Conservation (phyloP, 345 rosid species). For the Mangifera indica region DNA sequence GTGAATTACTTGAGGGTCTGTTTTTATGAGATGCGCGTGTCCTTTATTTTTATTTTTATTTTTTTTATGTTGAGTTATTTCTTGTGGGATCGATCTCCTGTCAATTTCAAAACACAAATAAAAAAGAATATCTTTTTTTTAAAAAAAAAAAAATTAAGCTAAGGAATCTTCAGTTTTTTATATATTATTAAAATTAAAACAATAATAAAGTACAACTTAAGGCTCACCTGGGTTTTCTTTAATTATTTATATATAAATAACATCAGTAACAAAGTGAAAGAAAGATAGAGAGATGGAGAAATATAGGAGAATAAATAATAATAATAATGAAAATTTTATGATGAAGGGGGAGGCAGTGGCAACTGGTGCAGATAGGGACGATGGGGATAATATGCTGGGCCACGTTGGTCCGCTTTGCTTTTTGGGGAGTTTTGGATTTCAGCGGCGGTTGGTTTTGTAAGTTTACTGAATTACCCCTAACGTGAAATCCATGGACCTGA, state of each 20-base stretch:
- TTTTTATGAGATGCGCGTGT: conserved; percentile 30
- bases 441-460: conserved; percentile 38
- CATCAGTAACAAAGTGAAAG: neutral
- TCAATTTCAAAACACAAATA: conserved; percentile 28
- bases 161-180: conserved; percentile 40
- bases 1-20: conserved; percentile 38
- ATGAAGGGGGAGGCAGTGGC: conserved; percentile 15
- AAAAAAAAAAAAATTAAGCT: conserved; percentile 12
- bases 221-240: neutral
- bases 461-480: conserved; percentile 34
- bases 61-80: conserved; percentile 27
- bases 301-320: neutral
- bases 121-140: neutral
- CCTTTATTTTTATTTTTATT: conserved; percentile 14
- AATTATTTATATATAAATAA: neutral
- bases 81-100: conserved; percentile 38
- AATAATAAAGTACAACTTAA: neutral
- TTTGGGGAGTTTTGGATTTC: conserved; percentile 44
- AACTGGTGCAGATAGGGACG: conserved; percentile 67
- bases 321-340: conserved; percentile 14
- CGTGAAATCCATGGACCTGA: conserved; percentile 35
- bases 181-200: neutral
- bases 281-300: neutral
- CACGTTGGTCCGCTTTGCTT: conserved; percentile 44
- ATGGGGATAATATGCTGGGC: conserved; percentile 45